Evolutionary conservation across 2,329 filamentous ascomycete genomes (phyloP).

Genomic region (Ophidiomyces ophidiicola): DNA sequence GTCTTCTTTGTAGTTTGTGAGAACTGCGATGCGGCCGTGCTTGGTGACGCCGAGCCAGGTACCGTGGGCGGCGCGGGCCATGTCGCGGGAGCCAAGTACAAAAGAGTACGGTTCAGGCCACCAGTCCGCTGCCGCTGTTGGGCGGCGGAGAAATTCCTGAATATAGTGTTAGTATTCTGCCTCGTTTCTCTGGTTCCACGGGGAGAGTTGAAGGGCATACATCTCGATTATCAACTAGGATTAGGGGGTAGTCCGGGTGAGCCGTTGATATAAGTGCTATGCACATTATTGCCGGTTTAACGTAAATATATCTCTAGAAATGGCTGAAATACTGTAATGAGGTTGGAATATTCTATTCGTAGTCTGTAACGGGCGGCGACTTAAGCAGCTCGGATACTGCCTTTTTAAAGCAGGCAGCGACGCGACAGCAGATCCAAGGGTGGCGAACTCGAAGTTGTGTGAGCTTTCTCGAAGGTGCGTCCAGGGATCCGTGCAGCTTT

Average conservation of each 20-base stretch:
- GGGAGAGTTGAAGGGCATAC: slow-evolving; percentile 27
- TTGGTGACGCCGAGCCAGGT: slow-evolving; percentile 54
- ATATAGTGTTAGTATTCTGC: neutral
- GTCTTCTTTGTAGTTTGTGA: slow-evolving; percentile 53
- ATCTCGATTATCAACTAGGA: slow-evolving; percentile 68
- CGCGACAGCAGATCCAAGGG: no score
- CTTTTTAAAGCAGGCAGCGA: no score
- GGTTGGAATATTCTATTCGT: no score
- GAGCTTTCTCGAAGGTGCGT: no score
- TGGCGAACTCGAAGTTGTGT: no score
- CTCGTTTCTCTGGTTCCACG: slow-evolving; percentile 4
- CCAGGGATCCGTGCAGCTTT: no score
- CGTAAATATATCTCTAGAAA: neutral
- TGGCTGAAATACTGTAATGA: neutral
- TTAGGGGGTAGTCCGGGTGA: slow-evolving; percentile 62
- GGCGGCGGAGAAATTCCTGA: slow-evolving; percentile 50
- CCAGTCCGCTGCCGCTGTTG: slow-evolving; percentile 47
- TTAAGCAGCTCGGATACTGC: no score
- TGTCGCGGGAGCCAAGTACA: slow-evolving; percentile 50
- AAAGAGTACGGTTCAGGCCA: slow-evolving; percentile 45
- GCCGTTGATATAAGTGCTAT: slow-evolving; percentile 64
- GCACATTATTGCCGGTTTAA: slow-evolving; percentile 45
- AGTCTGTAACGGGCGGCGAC: no score
- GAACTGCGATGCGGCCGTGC: slow-evolving; percentile 48
- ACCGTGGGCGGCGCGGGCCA: slow-evolving; percentile 47